These are phyloP conservation scores for Hortiboletus campestris DNA, from an alignment of 768 basidiomycete genomes.

Conservation along the genomic window DNA sequence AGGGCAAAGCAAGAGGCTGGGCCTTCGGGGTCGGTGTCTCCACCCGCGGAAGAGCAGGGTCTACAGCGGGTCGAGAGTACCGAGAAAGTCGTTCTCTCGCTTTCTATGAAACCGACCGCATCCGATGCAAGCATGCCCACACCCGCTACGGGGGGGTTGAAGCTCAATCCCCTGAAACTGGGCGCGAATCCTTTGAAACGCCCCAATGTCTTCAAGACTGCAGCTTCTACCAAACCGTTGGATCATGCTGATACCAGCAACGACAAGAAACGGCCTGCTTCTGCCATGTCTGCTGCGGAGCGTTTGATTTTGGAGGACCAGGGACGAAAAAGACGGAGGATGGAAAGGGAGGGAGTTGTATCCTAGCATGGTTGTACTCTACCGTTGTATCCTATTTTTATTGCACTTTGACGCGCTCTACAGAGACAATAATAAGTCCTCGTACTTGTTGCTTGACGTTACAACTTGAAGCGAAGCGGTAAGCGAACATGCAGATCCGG, in stretches of 20 bases:
- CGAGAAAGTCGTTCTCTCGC: conserved; percentile 74
- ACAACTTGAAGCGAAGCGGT: neutral
- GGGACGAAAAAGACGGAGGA: conserved; percentile 79
- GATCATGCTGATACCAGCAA: conserved; percentile 33
- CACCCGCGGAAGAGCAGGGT: conserved; percentile 49
- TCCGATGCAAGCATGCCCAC: conserved; percentile 29
- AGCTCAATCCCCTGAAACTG: conserved; percentile 49
- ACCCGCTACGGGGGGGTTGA: conserved; percentile 44
- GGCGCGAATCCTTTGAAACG: conserved; percentile 65
- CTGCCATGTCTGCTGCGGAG: conserved; percentile 80
- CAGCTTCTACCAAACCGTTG: conserved; percentile 33
- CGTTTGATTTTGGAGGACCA: conserved; percentile 86
- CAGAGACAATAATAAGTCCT: too few species aligned
- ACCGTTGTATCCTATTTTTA: conserved; percentile 3
- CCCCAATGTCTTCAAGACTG: conserved; percentile 69
- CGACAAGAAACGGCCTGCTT: conserved; percentile 61
- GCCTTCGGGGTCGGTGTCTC: conserved; percentile 31
- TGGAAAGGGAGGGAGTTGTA: conserved; percentile 49
- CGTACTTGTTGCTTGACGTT: too few species aligned
- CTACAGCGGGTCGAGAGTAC: conserved; percentile 69
- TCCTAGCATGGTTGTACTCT: conserved; percentile 9
- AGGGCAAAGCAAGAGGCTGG: conserved; percentile 59
- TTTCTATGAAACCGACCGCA: conserved; percentile 54
- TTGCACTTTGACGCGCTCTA: neutral
- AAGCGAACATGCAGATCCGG: neutral